Evolutionary conservation across 2,329 filamentous ascomycete species (phyloP).

Genomic region (Tolypocladium nubicola): DNA sequence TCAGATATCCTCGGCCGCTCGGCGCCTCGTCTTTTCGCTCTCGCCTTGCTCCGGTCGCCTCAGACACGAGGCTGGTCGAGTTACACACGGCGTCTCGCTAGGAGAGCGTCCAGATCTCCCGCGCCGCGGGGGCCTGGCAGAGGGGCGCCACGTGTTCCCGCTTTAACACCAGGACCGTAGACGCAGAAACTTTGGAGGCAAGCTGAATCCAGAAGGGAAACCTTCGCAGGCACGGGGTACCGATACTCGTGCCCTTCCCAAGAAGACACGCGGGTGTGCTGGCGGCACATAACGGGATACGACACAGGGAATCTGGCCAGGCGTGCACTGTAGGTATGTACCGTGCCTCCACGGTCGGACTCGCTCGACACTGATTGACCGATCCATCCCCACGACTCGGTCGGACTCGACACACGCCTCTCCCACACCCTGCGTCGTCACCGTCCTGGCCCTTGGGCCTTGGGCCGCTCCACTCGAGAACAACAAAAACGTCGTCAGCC

Average conservation of each 20-base stretch:
- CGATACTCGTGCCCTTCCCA: background rate
- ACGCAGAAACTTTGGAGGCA: no score
- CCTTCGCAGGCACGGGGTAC: background rate
- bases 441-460: background rate
- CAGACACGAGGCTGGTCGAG: background rate
- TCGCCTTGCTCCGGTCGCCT: background rate
- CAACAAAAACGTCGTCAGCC: constrained; percentile 2
- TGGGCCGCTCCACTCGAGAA: background rate
- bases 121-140: background rate
- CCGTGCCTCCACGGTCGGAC: background rate
- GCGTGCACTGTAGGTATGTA: background rate
- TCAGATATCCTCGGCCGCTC: background rate
- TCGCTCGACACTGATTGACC: background rate
- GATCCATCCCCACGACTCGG: background rate
- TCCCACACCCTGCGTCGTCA: constrained; percentile 1
- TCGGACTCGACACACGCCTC: background rate
- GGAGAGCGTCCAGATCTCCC: background rate
- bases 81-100: background rate
- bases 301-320: background rate
- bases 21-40: background rate
- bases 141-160: no score
- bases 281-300: background rate
- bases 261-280: background rate
- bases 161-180: no score
- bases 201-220: background rate